phyloP scores from a whole-genome alignment of 441 rosid species.

The Populus trichocarpa region DNA sequence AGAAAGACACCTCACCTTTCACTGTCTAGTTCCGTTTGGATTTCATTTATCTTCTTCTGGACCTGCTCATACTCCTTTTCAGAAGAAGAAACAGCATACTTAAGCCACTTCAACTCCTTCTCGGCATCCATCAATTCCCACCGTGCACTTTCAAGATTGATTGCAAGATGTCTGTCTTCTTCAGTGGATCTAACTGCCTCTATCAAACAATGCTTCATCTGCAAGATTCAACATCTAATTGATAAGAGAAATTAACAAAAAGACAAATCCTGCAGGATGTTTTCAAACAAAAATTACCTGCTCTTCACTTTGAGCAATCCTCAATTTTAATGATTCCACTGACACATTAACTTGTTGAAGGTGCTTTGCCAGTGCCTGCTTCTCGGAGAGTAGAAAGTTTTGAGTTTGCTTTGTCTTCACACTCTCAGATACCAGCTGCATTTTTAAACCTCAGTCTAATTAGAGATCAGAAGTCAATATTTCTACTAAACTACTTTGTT shows the following conservation, averaged over 20 bases:
- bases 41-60: slow-evolving; percentile 54
- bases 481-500: not conserved
- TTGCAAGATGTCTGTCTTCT: slow-evolving; percentile 69
- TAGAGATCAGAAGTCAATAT: not conserved
- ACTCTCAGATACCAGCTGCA: slow-evolving; percentile 98
- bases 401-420: slow-evolving; percentile 87
- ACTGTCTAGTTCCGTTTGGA: slow-evolving; percentile 51
- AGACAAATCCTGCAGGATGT: not conserved
- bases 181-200: slow-evolving; percentile 64
- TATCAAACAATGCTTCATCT: slow-evolving; percentile 69
- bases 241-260: not conserved
- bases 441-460: slow-evolving; percentile 7
- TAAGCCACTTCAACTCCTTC: slow-evolving; percentile 87
- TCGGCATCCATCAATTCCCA: slow-evolving; percentile 86
- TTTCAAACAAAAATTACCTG: slow-evolving; percentile 42
- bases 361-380: slow-evolving; percentile 72
- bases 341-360: slow-evolving; percentile 67
- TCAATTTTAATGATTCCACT: slow-evolving; percentile 55
- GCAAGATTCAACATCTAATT: slow-evolving; percentile 26
- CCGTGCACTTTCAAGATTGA: slow-evolving; percentile 63
- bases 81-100: slow-evolving; percentile 62
- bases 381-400: slow-evolving; percentile 65
- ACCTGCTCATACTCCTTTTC: slow-evolving; percentile 85
- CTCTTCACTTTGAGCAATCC: slow-evolving; percentile 67
- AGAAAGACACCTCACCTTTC: slow-evolving; percentile 52